Evolutionary conservation across 177 flowering plant species (phyloP).

Genomic region (Vitis hybrid): DNA sequence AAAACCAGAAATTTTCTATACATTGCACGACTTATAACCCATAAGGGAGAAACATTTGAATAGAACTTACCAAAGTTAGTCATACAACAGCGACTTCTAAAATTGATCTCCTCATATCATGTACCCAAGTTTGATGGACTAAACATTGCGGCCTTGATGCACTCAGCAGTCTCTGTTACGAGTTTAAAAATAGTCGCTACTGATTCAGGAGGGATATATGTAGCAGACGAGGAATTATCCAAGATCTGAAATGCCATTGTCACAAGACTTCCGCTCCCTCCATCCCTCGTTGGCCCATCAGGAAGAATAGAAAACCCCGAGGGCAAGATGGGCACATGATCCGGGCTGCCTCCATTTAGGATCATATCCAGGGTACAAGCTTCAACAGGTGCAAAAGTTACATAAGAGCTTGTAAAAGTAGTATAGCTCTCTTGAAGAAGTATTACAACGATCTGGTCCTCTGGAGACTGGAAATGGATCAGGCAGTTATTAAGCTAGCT

Average conservation of each 20-base stretch:
- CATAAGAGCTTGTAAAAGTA: conserved; percentile 23
- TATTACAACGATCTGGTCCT: not conserved
- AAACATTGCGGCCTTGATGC: conserved; percentile 8
- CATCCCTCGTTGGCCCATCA: not conserved
- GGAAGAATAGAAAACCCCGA: conserved; percentile 43
- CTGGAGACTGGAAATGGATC: not conserved
- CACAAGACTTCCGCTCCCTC: conserved; percentile 18
- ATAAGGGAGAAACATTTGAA: too few species aligned
- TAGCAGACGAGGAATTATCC: not conserved
- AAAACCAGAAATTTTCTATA: too few species aligned
- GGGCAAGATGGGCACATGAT: conserved; percentile 20
- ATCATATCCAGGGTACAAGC: conserved; percentile 6
- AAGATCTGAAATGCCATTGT: conserved; percentile 28
- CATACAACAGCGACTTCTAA: too few species aligned
- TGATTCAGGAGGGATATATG: conserved; percentile 8
- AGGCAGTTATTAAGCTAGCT: too few species aligned
- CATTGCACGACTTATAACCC: too few species aligned
- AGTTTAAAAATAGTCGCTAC: conserved; percentile 4
- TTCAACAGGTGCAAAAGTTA: conserved; percentile 35
- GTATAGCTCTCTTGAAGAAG: conserved; percentile 34
- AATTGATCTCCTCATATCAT: too few species aligned
- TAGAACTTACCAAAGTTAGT: not conserved
- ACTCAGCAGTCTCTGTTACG: conserved; percentile 10
- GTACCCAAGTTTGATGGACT: too few species aligned
- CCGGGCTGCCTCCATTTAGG: conserved; percentile 24